These are phyloP conservation scores for Boletus coccyginus DNA, from an alignment of 768 basidiomycete species.

Conservation along the genomic window DNA sequence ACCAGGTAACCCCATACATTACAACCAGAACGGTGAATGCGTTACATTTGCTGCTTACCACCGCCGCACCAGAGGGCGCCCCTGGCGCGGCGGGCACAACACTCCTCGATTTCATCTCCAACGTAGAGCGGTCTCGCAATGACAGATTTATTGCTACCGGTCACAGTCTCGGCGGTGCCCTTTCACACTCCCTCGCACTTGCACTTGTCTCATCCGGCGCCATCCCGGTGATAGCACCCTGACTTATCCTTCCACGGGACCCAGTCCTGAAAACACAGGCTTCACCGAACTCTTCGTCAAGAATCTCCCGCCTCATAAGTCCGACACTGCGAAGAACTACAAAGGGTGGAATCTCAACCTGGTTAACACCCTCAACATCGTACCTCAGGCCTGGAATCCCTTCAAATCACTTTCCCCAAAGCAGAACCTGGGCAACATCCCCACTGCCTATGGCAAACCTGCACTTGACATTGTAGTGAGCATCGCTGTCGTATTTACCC, in stretches of 20 bases:
- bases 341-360: constrained; percentile 19
- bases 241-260: constrained; percentile 6
- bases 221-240: constrained; percentile 38
- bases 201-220: background rate
- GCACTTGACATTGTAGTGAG: background rate
- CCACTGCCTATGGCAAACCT: constrained; percentile 7
- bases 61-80: background rate
- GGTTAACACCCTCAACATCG: constrained; percentile 14
- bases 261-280: constrained; percentile 10
- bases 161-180: constrained; percentile 9
- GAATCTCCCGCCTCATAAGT: background rate
- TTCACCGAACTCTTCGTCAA: constrained; percentile 2
- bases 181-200: constrained; percentile 15
- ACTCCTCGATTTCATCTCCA: constrained; percentile 5
- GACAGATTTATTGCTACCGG: constrained; percentile 8
- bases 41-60: constrained; percentile 6
- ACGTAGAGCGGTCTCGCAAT: background rate
- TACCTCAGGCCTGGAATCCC: constrained; percentile 12
- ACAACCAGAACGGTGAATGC: background rate
- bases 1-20: background rate
- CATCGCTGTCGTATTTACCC: background rate
- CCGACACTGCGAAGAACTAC: background rate
- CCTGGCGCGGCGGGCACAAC: background rate
- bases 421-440: constrained; percentile 16
- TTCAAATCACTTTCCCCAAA: background rate